phyloP scores from a whole-genome alignment of 2,329 filamentous ascomycete species.

The Colletotrichum agaves region DNA sequence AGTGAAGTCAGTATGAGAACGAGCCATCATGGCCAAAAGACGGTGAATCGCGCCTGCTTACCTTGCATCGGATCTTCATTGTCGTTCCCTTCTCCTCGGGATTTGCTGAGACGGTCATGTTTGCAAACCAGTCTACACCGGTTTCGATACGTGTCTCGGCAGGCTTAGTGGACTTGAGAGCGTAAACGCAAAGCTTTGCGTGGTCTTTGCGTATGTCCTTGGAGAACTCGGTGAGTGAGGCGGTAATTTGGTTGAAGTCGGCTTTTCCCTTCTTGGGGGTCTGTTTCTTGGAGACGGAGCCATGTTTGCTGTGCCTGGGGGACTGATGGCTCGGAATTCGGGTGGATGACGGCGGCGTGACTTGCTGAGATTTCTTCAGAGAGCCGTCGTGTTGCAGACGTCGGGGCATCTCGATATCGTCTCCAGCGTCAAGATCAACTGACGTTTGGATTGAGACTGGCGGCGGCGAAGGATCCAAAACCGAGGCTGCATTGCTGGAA shows the following conservation, averaged over 20 bases:
- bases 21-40: background rate
- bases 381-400: constrained; percentile 10
- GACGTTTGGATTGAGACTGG: constrained; percentile 33
- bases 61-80: constrained; percentile 64
- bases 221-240: constrained; percentile 44
- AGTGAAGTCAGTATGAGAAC: constrained; percentile 13
- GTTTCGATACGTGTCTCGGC: constrained; percentile 52
- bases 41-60: constrained; percentile 42
- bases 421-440: constrained; percentile 28
- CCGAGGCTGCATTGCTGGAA: constrained; percentile 36
- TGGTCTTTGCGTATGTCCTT: constrained; percentile 58
- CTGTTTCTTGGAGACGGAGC: constrained; percentile 37
- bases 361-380: constrained; percentile 22
- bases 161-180: constrained; percentile 57
- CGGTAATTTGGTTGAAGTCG: constrained; percentile 46
- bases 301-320: constrained; percentile 41
- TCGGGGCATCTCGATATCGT: constrained; percentile 33
- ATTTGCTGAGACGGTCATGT: constrained; percentile 50
- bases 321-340: constrained; percentile 41
- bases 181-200: constrained; percentile 55
- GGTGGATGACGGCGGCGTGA: constrained; percentile 35
- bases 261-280: constrained; percentile 54
- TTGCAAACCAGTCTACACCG: constrained; percentile 60
- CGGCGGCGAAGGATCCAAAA: constrained; percentile 34
- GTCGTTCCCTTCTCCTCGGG: constrained; percentile 49